These are phyloP conservation scores for Multifurca ochricompacta DNA, from an alignment of 768 basidiomycete species.

Conservation along the genomic window DNA sequence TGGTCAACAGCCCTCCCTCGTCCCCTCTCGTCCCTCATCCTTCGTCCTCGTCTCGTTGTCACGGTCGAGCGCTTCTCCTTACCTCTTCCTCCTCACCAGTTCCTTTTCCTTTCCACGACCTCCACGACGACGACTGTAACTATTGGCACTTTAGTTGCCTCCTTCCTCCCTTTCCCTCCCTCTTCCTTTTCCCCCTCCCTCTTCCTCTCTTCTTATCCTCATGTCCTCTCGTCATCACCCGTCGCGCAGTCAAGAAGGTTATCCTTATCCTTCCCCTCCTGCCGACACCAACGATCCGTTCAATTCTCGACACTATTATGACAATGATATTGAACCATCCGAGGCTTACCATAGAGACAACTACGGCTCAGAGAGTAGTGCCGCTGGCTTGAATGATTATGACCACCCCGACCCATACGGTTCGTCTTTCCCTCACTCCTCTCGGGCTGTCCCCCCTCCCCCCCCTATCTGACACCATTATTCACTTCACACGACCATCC, in stretches of 20 bases:
- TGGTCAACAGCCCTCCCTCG: no score
- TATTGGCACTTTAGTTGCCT: conserved; percentile 1
- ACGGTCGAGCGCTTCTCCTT: neutral
- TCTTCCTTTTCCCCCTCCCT: neutral
- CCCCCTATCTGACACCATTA: neutral
- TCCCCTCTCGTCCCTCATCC: no score
- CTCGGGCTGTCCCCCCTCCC: no score
- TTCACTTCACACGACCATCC: neutral
- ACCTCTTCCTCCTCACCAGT: neutral
- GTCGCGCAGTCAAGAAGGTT: conserved; percentile 52
- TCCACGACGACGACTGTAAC: conserved; percentile 5
- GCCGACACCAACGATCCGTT: conserved; percentile 66
- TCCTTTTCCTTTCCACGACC: neutral
- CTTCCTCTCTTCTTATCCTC: neutral
- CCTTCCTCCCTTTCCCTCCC: no score
- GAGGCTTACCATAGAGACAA: conserved; percentile 62
- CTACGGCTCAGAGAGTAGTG: conserved; percentile 63
- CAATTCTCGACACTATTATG: conserved; percentile 45
- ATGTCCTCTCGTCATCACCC: conserved; percentile 50
- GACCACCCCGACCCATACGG: conserved; percentile 56
- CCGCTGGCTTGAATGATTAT: conserved; percentile 46
- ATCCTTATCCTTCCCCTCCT: conserved; percentile 49
- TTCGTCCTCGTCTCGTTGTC: neutral
- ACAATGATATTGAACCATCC: conserved; percentile 66
- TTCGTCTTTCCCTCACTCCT: conserved; percentile 2